phyloP scores from a whole-genome alignment of 257 asterid species.

The Galeopsis tetrahit region DNA sequence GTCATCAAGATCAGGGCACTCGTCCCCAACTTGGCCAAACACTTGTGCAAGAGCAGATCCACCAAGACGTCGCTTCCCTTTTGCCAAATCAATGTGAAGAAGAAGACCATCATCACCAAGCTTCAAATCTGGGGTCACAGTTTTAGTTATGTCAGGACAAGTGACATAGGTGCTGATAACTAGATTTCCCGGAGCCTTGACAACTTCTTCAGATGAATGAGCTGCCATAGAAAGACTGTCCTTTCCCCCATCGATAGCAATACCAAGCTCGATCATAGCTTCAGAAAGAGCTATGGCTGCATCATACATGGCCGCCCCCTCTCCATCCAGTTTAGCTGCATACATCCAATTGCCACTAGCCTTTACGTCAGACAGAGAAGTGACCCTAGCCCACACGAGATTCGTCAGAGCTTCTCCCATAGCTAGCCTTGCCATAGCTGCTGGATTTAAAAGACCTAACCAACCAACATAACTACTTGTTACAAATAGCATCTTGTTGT shows the following conservation, averaged over 20 bases:
- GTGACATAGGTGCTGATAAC: constrained; percentile 92
- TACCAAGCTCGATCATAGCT: constrained; percentile 94
- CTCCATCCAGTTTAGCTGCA: constrained; percentile 94
- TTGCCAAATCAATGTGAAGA: constrained; percentile 85
- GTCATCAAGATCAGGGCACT: constrained; percentile 89
- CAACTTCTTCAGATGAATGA: constrained; percentile 77
- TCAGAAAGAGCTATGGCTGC: constrained; percentile 89
- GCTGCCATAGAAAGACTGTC: constrained; percentile 99
- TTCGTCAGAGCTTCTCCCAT: constrained; percentile 94
- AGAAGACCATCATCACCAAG: constrained; percentile 78
- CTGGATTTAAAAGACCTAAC: constrained; percentile 69
- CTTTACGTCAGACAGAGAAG: constrained; percentile 85
- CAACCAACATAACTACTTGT: too few relatives aligned
- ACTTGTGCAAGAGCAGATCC: constrained; percentile 96
- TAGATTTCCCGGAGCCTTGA: constrained; percentile 94
- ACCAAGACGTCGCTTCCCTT: constrained; percentile 82
- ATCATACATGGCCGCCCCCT: constrained; percentile 96
- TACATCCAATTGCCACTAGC: constrained; percentile 99
- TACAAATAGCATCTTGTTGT: too few relatives aligned
- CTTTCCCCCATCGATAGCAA: constrained; percentile 95
- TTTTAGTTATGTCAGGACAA: constrained; percentile 92
- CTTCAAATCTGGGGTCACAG: constrained; percentile 88
- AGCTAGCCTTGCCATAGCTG: constrained; percentile 92
- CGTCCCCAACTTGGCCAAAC: constrained; percentile 82
- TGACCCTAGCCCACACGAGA: constrained; percentile 88